Conservation (phyloP, 805 yeast species). For the Ogataea ramenticola region DNA sequence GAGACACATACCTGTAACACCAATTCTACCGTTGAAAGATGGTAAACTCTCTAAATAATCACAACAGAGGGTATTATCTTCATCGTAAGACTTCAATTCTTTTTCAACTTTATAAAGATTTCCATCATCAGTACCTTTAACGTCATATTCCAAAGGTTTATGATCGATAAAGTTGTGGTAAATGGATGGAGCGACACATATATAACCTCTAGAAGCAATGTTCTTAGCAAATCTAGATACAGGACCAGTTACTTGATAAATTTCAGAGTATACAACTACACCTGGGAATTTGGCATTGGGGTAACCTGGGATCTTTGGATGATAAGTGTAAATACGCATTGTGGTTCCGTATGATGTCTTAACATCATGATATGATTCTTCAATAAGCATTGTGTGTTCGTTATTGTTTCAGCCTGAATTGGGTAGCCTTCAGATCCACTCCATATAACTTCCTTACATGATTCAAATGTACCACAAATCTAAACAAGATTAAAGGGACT, state of each 20-base stretch:
- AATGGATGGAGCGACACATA: slow-evolving; percentile 72
- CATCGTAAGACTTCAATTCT: slow-evolving; percentile 67
- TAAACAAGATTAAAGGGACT: too few relatives aligned
- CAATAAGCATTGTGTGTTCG: slow-evolving; percentile 55
- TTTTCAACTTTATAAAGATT: slow-evolving; percentile 59
- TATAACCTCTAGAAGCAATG: slow-evolving; percentile 74
- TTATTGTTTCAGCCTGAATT: too few relatives aligned
- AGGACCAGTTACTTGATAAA: slow-evolving; percentile 80
- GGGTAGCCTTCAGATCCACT: too few relatives aligned
- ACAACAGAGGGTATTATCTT: slow-evolving; percentile 57
- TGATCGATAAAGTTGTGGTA: slow-evolving; percentile 65
- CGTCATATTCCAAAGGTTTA: slow-evolving; percentile 63
- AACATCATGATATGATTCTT: slow-evolving; percentile 59
- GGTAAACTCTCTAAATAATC: slow-evolving; percentile 51
- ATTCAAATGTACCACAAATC: too few relatives aligned
- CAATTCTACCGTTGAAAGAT: slow-evolving; percentile 66
- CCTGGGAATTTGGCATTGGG: slow-evolving; percentile 81
- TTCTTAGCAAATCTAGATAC: slow-evolving; percentile 70
- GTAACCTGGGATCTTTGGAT: slow-evolving; percentile 63
- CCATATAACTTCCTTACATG: too few relatives aligned
- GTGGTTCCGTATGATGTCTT: slow-evolving; percentile 59
- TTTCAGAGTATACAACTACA: slow-evolving; percentile 71
- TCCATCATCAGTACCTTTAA: slow-evolving; percentile 69
- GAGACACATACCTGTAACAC: slow-evolving; percentile 83
- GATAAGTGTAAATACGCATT: slow-evolving; percentile 57